Percentiles rank a stretch among this genome's conserved stretches.
Evolutionary conservation across 2,329 filamentous ascomycete species (phyloP).

Genomic region (Botrytis sinoallii): DNA sequence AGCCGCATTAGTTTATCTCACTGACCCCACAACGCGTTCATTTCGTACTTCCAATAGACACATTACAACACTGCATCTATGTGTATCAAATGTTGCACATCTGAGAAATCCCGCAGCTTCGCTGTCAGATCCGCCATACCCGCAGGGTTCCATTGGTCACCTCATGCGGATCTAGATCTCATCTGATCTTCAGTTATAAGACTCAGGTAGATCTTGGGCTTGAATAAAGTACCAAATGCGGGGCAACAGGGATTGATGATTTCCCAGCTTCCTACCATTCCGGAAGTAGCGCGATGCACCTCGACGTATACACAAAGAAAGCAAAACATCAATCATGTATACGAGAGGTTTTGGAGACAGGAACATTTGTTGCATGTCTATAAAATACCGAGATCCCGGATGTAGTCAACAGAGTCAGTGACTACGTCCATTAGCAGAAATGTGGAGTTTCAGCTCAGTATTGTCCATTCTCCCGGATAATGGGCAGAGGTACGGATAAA

Average conservation of each 20-base stretch:
- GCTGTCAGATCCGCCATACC: not conserved
- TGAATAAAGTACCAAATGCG: not conserved
- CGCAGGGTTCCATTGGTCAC: not conserved
- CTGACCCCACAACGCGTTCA: not conserved
- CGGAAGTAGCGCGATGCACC: not conserved
- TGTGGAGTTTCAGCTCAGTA: not conserved
- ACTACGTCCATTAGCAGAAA: not conserved
- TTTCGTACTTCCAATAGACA: not conserved
- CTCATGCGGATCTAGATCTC: not conserved
- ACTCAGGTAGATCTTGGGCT: not conserved
- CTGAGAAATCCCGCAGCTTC: not conserved
- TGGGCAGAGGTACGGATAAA: not conserved
- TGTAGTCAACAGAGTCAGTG: not conserved
- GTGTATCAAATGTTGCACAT: not conserved
- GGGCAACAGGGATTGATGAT: not conserved
- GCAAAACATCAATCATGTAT: not conserved
- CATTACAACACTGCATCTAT: not conserved
- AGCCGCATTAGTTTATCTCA: not conserved
- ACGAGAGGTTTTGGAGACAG: not conserved
- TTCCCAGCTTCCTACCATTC: not conserved
- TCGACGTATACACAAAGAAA: not conserved
- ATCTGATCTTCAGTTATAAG: not conserved
- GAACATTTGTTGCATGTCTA: not conserved
- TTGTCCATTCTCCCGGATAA: not conserved
- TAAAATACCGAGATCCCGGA: not conserved